Evolutionary conservation across 2,329 filamentous ascomycete species (phyloP).

Genomic region (Ceratocystis destructans): DNA sequence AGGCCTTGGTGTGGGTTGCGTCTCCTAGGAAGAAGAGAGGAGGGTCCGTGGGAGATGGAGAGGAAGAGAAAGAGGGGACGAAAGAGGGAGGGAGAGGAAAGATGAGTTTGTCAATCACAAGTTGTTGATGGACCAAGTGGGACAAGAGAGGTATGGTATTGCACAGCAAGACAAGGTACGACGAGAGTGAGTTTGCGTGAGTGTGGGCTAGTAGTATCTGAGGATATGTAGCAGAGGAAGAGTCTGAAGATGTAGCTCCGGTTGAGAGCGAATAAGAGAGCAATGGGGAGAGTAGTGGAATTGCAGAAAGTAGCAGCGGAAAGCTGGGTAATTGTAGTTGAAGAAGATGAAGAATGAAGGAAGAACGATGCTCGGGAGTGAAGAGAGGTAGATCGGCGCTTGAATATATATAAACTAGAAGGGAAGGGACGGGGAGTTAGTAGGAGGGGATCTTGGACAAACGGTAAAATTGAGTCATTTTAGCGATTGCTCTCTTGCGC

Average conservation of each 20-base stretch:
- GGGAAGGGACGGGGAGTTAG: background rate
- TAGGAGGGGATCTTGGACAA: background rate
- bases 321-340: background rate
- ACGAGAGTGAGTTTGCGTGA: background rate
- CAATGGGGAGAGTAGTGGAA: background rate
- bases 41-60: background rate
- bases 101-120: background rate
- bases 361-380: background rate
- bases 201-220: background rate
- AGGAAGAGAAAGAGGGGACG: background rate
- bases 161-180: conserved; percentile 5
- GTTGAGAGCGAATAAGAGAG: background rate
- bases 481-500: background rate
- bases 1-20: background rate
- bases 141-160: background rate
- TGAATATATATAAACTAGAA: background rate
- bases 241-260: background rate
- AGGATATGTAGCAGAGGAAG: background rate
- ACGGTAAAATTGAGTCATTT: background rate
- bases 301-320: background rate
- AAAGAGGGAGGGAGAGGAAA: background rate
- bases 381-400: conserved; percentile 1
- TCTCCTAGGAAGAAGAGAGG: background rate
- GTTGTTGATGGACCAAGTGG: background rate
- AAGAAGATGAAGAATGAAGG: background rate